A percentile compares a stretch with the other conserved stretches of the same genome.
Conservation (phyloP, 768 basidiomycete genomes). For the Boletus tylopilopsis region DNA sequence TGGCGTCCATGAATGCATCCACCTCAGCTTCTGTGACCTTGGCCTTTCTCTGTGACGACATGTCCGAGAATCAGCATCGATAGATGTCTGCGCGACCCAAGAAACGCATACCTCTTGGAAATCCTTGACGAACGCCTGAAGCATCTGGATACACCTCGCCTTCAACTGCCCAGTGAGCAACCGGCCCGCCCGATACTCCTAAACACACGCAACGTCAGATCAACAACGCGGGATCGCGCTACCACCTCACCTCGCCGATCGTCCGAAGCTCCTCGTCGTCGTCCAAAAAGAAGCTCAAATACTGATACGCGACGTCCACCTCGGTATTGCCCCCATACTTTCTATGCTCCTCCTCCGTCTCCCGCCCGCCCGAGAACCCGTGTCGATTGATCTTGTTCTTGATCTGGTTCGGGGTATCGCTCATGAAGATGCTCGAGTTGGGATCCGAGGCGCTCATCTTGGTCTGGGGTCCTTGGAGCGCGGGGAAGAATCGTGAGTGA, state of each 20-base stretch:
- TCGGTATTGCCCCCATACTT: constrained; percentile 87
- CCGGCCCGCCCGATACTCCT: constrained; percentile 91
- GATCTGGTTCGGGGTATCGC: constrained; percentile 86
- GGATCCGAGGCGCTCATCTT: constrained; percentile 98
- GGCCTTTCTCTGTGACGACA: constrained; percentile 58
- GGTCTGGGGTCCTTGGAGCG: constrained; percentile 94
- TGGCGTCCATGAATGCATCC: constrained; percentile 74
- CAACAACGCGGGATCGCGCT: neutral
- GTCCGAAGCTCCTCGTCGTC: constrained; percentile 84
- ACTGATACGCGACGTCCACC: constrained; percentile 95
- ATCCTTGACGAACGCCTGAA: constrained; percentile 78
- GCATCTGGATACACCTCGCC: constrained; percentile 72
- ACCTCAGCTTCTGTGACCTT: constrained; percentile 78
- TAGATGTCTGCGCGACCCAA: neutral
- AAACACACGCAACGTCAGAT: neutral
- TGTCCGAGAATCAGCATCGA: constrained; percentile 1
- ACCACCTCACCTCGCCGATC: constrained; percentile 59
- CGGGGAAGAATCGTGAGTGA: constrained; percentile 97
- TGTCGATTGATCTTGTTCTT: constrained; percentile 97
- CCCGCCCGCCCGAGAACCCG: constrained; percentile 93
- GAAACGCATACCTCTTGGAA: constrained; percentile 71
- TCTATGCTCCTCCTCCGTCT: constrained; percentile 94
- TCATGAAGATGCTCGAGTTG: constrained; percentile 96
- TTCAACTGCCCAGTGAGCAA: constrained; percentile 92
- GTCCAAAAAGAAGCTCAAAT: constrained; percentile 91